These are phyloP conservation scores for Onygena corvina DNA, from an alignment of 2,329 filamentous ascomycete species.

Conservation along the genomic window DNA sequence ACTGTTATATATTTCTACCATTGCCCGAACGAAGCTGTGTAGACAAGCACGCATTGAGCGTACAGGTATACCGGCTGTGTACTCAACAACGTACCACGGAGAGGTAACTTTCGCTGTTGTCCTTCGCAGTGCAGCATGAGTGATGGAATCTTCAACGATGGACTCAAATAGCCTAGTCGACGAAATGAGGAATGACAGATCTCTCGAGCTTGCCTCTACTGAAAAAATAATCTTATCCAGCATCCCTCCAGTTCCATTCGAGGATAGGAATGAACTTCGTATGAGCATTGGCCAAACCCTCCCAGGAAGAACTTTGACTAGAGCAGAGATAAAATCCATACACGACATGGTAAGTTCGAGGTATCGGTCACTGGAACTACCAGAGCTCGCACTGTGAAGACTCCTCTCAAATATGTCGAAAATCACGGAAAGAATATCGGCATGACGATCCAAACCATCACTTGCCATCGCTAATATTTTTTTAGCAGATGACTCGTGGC, in stretches of 20 bases:
- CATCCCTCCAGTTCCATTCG: conserved; percentile 62
- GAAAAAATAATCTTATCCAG: conserved; percentile 69
- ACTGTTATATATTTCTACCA: conserved; percentile 76
- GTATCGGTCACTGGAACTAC: conserved; percentile 52
- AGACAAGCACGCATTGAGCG: conserved; percentile 62
- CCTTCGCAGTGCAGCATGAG: conserved; percentile 36
- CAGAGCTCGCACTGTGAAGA: conserved; percentile 39
- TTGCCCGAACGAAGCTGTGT: conserved; percentile 58
- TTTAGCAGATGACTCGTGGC: conserved; percentile 30
- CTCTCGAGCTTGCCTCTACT: conserved; percentile 63
- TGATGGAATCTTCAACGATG: conserved; percentile 63
- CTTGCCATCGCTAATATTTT: conserved; percentile 40
- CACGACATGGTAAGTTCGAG: conserved; percentile 61
- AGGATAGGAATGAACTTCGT: conserved; percentile 65
- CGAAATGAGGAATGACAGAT: conserved; percentile 64
- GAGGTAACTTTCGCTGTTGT: conserved; percentile 25
- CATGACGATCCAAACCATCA: conserved; percentile 35
- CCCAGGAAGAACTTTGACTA: conserved; percentile 61
- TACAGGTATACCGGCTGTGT: conserved; percentile 62
- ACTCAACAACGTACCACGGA: conserved; percentile 30
- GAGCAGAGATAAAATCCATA: conserved; percentile 63
- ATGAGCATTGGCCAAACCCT: conserved; percentile 83
- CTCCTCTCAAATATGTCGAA: conserved; percentile 73
- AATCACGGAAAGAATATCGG: conserved; percentile 67
- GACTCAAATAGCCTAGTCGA: conserved; percentile 62